Evolutionary conservation across 148 eudicot genomes (phyloP).

Genomic region (Amaranthus palmeri): DNA sequence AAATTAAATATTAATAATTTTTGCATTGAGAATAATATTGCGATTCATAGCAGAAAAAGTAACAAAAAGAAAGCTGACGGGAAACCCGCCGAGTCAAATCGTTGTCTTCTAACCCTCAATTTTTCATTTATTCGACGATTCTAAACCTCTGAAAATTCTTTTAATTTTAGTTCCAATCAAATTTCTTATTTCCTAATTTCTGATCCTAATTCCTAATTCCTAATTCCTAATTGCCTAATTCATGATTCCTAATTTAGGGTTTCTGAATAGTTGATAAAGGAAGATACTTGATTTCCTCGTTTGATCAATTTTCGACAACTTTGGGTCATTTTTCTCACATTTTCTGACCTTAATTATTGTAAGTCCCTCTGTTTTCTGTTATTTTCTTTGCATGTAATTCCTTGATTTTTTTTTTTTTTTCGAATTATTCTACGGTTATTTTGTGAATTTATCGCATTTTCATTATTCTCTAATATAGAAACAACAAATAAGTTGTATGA

Average conservation of each 20-base stretch:
- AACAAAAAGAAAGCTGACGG: background rate
- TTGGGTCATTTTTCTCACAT: background rate
- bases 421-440: too few species aligned
- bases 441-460: background rate
- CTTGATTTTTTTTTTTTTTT: too few species aligned
- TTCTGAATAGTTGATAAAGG: background rate
- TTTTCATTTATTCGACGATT: background rate
- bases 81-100: constrained; percentile 13
- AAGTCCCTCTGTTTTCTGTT: background rate
- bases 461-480: background rate
- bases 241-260: background rate
- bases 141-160: background rate
- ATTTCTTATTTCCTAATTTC: too few species aligned
- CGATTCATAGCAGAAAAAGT: too few species aligned
- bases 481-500: background rate
- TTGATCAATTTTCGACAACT: background rate
- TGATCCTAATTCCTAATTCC: background rate
- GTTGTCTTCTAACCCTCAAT: background rate
- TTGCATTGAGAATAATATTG: too few species aligned
- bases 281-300: background rate
- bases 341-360: constrained; percentile 6
- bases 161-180: background rate
- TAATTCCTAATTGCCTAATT: background rate
- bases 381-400: background rate
- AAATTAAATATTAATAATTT: too few species aligned